Conservation (phyloP, 2,329 filamentous ascomycete species). For the Dactylellina parvicollis region DNA sequence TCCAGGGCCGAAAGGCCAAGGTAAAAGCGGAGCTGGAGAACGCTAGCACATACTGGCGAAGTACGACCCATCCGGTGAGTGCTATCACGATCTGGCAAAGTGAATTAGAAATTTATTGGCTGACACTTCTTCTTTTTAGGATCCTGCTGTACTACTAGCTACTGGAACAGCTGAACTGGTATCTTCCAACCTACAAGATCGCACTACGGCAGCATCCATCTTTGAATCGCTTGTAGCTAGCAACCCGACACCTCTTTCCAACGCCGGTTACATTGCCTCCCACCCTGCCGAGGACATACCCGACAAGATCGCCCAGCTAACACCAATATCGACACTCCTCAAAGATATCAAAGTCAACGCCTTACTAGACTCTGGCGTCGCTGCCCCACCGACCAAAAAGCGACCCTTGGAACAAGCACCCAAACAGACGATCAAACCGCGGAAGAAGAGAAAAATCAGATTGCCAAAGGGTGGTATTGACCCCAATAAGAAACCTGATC, state of each 20-base stretch:
- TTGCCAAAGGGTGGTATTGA: constrained; percentile 76
- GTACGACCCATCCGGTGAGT: constrained; percentile 61
- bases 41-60: constrained; percentile 82
- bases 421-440: constrained; percentile 65
- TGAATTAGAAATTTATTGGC: constrained; percentile 1
- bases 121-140: constrained; percentile 42
- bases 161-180: constrained; percentile 84
- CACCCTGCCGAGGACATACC: constrained; percentile 69
- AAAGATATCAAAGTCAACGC: constrained; percentile 69
- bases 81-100: not conserved
- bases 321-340: constrained; percentile 71
- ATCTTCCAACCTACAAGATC: constrained; percentile 75
- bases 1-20: constrained; percentile 76
- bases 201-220: constrained; percentile 76
- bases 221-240: constrained; percentile 77
- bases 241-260: constrained; percentile 72
- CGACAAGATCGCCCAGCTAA: constrained; percentile 67
- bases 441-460: constrained; percentile 68
- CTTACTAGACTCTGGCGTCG: constrained; percentile 75
- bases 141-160: constrained; percentile 76
- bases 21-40: constrained; percentile 78
- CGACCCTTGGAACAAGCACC: constrained; percentile 62
- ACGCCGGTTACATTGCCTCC: constrained; percentile 86
- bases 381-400: constrained; percentile 66
- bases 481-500: constrained; percentile 80